Conservation (phyloP, 306 rosid genomes). For the Dalbergia cochinchinensis region DNA sequence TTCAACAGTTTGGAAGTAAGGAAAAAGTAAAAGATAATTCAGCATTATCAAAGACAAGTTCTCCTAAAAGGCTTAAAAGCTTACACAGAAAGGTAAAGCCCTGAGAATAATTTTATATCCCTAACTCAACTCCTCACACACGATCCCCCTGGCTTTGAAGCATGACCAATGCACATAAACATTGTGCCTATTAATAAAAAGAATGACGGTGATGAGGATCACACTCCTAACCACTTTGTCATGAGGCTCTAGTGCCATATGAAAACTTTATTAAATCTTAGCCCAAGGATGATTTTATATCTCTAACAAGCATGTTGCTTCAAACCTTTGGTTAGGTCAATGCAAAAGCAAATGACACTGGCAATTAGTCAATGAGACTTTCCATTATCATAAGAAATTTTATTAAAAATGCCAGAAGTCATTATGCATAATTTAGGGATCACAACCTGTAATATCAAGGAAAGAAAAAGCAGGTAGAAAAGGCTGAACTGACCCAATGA, state of each 20-base stretch:
- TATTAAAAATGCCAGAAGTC: conserved; percentile 2
- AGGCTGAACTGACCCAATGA: conserved; percentile 76
- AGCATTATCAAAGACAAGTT: background rate
- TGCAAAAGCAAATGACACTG: conserved; percentile 17
- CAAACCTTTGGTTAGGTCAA: conserved; percentile 9
- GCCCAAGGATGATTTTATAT: background rate
- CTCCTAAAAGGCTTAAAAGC: background rate
- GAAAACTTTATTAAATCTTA: background rate
- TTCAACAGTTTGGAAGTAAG: background rate
- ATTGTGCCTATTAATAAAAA: background rate
- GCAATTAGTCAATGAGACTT: conserved; percentile 20
- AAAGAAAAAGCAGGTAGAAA: conserved; percentile 12
- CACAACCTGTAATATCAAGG: conserved; percentile 5
- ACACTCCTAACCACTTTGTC: background rate
- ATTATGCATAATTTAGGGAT: background rate
- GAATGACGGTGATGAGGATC: background rate
- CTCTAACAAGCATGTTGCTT: background rate
- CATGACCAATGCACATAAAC: background rate
- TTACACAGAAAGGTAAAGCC: background rate
- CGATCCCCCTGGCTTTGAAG: background rate
- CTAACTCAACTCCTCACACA: background rate
- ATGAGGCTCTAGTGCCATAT: conserved; percentile 5
- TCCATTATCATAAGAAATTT: conserved; percentile 1
- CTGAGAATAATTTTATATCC: background rate
- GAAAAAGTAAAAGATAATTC: background rate